Evolutionary conservation across 2,329 filamentous ascomycete species (phyloP), one percentile per base, ranked within the genome.

Genomic region (Ophiocordyceps polyrhachis-furcata): DNA sequence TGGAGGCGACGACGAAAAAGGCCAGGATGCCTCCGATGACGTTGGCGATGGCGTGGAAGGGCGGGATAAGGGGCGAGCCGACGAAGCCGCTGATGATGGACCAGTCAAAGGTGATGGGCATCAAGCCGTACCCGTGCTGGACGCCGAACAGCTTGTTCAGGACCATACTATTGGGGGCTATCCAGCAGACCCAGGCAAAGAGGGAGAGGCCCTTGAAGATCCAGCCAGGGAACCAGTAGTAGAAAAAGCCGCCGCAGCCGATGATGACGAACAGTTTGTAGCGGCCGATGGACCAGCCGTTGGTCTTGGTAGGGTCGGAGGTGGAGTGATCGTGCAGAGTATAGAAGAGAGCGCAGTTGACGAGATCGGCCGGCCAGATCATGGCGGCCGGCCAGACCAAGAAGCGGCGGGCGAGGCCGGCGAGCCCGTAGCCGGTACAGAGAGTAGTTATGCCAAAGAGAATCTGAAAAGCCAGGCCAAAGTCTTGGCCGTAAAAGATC

Each of bases 91-190:
- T 68, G 51, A 70, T 58, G 45, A 62, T 58, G 4, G 59, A 63
- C 65, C 68, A 71, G 50, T 71, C 68, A 48, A 79, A 78, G 0
- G 72, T 76, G n/a, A 76, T 68, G 7, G 75, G 74, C 46, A 78
- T 66, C 15, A 79, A 58, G 1, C 73, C 76, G 21, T 78, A 62
- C 1, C 75, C 74, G 14, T 71, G 71, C 50, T 64, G 66, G 3
- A 71, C 71, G 6, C 75, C 75, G 48, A 79, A 77, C n/a, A 79
- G 52, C 57, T 79, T 74, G 56, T 79, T 79, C 49, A 79, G 57
- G n/a, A 74, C 55, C 5, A 73, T 63, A 47, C 69, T 76, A 44
- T 77, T 63, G 9, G 76, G 76, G n/a, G 70, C 71, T 47, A 78
- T 71, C 65, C 65, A 81, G 43, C 74, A 78, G 28, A 73, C 59